A percentile compares a stretch with the other conserved stretches of the same genome.
Evolutionary conservation across 495 filamentous ascomycete genomes (phyloP).

Genomic region (Amorphotheca resinae): DNA sequence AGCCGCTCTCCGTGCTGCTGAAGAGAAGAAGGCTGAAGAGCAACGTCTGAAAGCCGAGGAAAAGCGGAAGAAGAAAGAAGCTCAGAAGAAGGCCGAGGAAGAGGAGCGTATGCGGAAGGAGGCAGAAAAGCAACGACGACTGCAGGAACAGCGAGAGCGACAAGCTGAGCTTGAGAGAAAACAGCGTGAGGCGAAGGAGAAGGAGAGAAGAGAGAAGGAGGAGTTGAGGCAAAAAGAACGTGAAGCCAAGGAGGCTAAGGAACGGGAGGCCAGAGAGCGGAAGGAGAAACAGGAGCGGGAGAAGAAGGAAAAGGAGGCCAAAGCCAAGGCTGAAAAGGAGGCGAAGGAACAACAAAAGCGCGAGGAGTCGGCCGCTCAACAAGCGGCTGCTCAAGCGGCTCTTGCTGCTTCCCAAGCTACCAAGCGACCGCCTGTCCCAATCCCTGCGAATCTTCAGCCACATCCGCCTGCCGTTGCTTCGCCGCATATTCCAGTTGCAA

Average conservation of each 20-base stretch:
- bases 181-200: conserved; percentile 58
- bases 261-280: conserved; percentile 58
- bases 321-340: conserved; percentile 37
- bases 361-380: conserved; percentile 31
- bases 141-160: conserved; percentile 73
- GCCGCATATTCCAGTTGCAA: conserved; percentile 65
- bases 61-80: conserved; percentile 81
- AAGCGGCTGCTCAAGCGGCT: conserved; percentile 23
- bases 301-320: conserved; percentile 35
- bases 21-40: conserved; percentile 72
- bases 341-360: conserved; percentile 37
- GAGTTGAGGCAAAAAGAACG: conserved; percentile 39
- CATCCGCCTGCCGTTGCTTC: conserved; percentile 50
- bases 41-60: conserved; percentile 70
- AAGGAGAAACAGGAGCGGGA: conserved; percentile 55
- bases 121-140: conserved; percentile 60
- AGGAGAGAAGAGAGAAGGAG: conserved; percentile 55
- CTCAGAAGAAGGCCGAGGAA: conserved; percentile 80
- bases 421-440: conserved; percentile 39
- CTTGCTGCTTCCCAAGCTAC: conserved; percentile 21
- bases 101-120: conserved; percentile 75
- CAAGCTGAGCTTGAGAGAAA: conserved; percentile 66
- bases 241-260: conserved; percentile 41
- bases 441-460: conserved; percentile 35
- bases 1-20: conserved; percentile 57